Percentiles rank a stretch among this genome's conserved stretches.
Conservation (phyloP, 2,329 filamentous ascomycete species). For the Cladosporium halotolerans region DNA sequence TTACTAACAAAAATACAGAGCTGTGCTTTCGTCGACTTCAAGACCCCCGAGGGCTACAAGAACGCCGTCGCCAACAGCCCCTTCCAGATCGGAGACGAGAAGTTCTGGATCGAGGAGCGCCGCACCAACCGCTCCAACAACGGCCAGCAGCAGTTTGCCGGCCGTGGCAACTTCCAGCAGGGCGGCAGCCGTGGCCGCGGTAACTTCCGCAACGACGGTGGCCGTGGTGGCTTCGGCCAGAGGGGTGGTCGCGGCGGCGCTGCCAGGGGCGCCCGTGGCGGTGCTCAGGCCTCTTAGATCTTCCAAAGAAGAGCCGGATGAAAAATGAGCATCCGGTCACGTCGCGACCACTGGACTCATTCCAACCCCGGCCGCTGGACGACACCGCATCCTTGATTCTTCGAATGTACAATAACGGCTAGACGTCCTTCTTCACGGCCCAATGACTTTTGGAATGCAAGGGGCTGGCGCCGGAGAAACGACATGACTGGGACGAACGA, state of each 20-base stretch:
- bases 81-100: conserved; percentile 74
- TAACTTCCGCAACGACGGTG: conserved; percentile 54
- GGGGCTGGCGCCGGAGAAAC: too few relatives aligned
- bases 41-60: conserved; percentile 70
- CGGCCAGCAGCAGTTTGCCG: conserved; percentile 20
- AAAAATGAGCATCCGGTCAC: neutral
- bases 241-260: conserved; percentile 39
- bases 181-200: conserved; percentile 57
- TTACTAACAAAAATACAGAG: conserved; percentile 55
- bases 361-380: too few relatives aligned
- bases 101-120: conserved; percentile 81
- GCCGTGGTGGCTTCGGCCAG: conserved; percentile 51
- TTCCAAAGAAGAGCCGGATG: neutral
- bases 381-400: neutral
- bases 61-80: conserved; percentile 80
- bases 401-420: too few relatives aligned
- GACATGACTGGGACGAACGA: too few relatives aligned
- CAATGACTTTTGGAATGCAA: too few relatives aligned
- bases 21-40: conserved; percentile 95
- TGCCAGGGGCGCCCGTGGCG: conserved; percentile 22
- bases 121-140: conserved; percentile 49
- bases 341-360: too few relatives aligned
- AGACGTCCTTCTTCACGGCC: too few relatives aligned
- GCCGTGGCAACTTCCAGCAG: conserved; percentile 31
- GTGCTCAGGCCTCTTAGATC: conserved; percentile 14